Percentiles rank a stretch among this genome's conserved stretches.
phyloP scores from a whole-genome alignment of 148 eudicot genomes.

The Amaranthus palmeri region DNA sequence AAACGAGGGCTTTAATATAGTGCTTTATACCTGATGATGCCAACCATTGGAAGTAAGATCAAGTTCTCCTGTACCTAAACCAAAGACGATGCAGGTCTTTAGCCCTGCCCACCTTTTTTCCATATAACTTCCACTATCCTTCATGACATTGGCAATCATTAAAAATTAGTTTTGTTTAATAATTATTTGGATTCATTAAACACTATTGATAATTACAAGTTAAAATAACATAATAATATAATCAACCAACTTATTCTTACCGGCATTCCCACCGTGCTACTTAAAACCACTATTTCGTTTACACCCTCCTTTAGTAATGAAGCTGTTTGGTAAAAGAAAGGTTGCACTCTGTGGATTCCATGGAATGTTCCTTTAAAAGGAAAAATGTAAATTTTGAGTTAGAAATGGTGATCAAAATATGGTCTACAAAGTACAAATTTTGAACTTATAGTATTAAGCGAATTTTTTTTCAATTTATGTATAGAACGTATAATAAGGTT shows the following conservation, averaged over 20 bases:
- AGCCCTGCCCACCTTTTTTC: constrained; percentile 75
- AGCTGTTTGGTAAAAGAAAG: constrained; percentile 25
- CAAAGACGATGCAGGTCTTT: constrained; percentile 45
- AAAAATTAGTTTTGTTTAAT: background rate
- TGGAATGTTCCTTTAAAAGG: constrained; percentile 26
- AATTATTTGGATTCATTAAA: background rate
- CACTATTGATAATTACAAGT: no score
- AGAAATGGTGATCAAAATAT: background rate
- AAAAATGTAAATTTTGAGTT: background rate
- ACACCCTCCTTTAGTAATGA: constrained; percentile 30
- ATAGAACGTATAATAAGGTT: no score
- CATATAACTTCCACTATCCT: constrained; percentile 89
- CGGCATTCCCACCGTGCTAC: constrained; percentile 43
- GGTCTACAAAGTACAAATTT: no score
- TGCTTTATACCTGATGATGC: constrained; percentile 57
- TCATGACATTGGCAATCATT: constrained; percentile 7
- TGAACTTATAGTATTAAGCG: no score
- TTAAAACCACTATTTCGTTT: constrained; percentile 28
- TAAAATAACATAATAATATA: background rate
- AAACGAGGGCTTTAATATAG: background rate
- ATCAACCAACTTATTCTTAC: constrained; percentile 17
- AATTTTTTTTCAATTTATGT: no score
- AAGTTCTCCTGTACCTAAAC: constrained; percentile 71
- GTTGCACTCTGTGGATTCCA: constrained; percentile 27
- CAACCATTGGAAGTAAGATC: constrained; percentile 62